Conservation (phyloP, 2,329 filamentous ascomycete species). For the Aspergillus brasiliensis region DNA sequence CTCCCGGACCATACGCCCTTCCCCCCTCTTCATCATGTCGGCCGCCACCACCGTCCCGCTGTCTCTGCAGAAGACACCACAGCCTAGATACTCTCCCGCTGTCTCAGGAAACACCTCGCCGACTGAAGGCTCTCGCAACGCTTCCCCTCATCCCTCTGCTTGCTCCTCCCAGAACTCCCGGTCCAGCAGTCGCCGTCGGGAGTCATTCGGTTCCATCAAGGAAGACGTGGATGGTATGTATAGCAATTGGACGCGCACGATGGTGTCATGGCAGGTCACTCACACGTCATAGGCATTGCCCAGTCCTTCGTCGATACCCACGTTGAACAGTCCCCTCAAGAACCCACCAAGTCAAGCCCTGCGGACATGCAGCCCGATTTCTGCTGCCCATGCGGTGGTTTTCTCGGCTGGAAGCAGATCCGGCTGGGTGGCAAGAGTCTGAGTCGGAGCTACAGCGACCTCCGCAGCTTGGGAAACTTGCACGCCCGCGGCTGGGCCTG, state of each 20-base stretch:
- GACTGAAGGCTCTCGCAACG: constrained; percentile 29
- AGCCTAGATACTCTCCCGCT: constrained; percentile 24
- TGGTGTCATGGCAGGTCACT: neutral
- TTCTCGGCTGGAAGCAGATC: constrained; percentile 50
- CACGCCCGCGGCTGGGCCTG: constrained; percentile 47
- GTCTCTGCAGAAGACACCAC: constrained; percentile 28
- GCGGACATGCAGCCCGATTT: constrained; percentile 45
- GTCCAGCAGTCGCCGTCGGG: constrained; percentile 42
- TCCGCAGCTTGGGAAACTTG: constrained; percentile 38
- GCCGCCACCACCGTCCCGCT: constrained; percentile 26
- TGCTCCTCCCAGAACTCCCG: constrained; percentile 40
- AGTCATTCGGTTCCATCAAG: constrained; percentile 48
- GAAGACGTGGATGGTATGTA: constrained; percentile 45
- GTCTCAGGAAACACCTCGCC: constrained; percentile 24
- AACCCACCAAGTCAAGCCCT: constrained; percentile 24
- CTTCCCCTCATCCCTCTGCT: constrained; percentile 34
- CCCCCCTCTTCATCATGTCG: constrained; percentile 31
- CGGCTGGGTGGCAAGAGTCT: constrained; percentile 45
- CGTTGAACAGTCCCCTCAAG: constrained; percentile 29
- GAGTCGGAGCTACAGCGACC: constrained; percentile 49
- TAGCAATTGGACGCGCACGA: neutral
- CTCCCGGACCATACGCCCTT: constrained; percentile 8
- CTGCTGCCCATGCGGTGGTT: constrained; percentile 50
- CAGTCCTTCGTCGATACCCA: constrained; percentile 49
- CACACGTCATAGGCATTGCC: constrained; percentile 38